Base-by-base conservation (phyloP, 345 rosid species). In the Gynandropsis gynandra region DNA sequence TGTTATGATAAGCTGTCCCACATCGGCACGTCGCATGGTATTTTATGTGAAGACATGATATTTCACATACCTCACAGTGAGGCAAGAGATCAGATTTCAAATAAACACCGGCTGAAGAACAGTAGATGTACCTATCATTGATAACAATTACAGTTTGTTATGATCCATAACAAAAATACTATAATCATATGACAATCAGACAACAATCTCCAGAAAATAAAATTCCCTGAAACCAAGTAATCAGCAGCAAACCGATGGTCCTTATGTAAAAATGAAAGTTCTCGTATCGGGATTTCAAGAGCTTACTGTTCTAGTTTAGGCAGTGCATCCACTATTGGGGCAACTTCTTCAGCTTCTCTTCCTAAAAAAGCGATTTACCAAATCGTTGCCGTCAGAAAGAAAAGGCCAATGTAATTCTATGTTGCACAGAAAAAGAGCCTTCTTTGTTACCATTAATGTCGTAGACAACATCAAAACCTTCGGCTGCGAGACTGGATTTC, bases 91-190 rank as follows among this genome's bases (percentile, higher is more conserved):
- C 98, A 53, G 96, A 74, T 72, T 87, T 90, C 66, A 12, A 79
- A 66, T 87, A 90, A 57, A 84, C 96, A 65, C 98, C 98, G 48
- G 96, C 98, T 12, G 98, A 90, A 44, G 96, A 87, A 72, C 98
- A 90, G 75, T 84, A 87, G 42, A 90, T 87, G 68, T 62, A 90
- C 87, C 98, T 90, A 77, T 13, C 65, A 63, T 63, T 42, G 51
- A 48, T 47, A 16, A 31, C 50, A 58, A 14, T 74, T 24, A 61
- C 33, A 64, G 61, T 46, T 43, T 44, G 3, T 0, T 2, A 42
- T 8, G 18, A 42, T 42, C 15, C 46, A 42, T 13, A 15, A n/a
- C 46, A 42, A n/a, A 24, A 42, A 42, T n/a, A n/a, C n/a, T n/a
- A n/a, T n/a, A n/a, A n/a, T n/a, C n/a, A n/a, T n/a, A n/a, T n/a